Percentiles rank a stretch among this genome's conserved stretches.
phyloP scores from a whole-genome alignment of 75 land plant genomes.

The Ceratopteris richardii region DNA sequence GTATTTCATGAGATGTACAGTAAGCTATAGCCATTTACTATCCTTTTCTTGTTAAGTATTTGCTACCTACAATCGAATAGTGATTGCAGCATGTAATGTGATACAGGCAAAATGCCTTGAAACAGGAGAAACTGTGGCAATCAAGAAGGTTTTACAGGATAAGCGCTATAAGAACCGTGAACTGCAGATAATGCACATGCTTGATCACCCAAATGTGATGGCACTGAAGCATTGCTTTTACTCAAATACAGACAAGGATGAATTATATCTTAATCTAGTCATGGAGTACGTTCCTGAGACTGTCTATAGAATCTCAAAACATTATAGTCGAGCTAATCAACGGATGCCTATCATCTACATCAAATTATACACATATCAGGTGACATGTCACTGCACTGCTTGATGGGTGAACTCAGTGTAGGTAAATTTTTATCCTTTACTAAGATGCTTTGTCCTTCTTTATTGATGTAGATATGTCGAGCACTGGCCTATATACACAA shows the following conservation, averaged over 20 bases:
- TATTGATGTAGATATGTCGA: constrained; percentile 57
- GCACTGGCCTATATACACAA: constrained; percentile 76
- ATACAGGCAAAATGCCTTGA: constrained; percentile 90
- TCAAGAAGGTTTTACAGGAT: constrained; percentile 96
- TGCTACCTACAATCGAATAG: too few species aligned
- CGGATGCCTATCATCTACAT: constrained; percentile 74
- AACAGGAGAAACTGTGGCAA: constrained; percentile 95
- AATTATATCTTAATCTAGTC: constrained; percentile 87
- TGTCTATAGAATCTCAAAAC: constrained; percentile 64
- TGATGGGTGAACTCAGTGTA: too few species aligned
- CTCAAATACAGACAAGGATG: constrained; percentile 88
- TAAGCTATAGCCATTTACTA: too few species aligned
- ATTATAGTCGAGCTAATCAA: constrained; percentile 59
- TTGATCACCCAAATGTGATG: constrained; percentile 95
- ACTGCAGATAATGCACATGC: constrained; percentile 93
- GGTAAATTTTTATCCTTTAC: too few species aligned
- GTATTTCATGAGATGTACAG: too few species aligned
- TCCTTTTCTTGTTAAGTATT: too few species aligned
- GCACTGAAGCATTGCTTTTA: constrained; percentile 88
- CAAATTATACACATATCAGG: constrained; percentile 86
- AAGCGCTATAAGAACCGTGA: constrained; percentile 96
- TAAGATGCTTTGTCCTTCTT: too few species aligned
- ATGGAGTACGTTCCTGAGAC: constrained; percentile 96
- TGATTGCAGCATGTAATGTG: too few species aligned
- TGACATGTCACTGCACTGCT: too few species aligned